Evolutionary conservation across 148 eudicot species (phyloP).

Genomic region (Chenopodium album): DNA sequence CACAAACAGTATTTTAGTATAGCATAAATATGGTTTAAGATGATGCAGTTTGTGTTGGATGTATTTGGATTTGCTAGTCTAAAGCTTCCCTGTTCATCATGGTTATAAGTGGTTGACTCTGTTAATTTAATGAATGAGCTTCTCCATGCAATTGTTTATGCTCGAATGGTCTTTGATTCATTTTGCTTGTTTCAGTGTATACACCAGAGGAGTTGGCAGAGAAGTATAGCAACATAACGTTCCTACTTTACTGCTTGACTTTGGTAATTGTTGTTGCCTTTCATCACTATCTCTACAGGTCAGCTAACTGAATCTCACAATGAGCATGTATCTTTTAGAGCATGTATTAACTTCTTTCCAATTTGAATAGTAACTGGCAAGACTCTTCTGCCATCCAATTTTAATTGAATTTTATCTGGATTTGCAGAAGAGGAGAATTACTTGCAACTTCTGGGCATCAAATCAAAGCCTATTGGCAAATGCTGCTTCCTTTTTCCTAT

Average conservation of each 20-base stretch:
- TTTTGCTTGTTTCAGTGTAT: conserved; percentile 55
- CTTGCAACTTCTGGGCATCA: conserved; percentile 61
- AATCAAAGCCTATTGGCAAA: conserved; percentile 63
- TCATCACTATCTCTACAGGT: conserved; percentile 90
- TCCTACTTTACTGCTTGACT: conserved; percentile 76
- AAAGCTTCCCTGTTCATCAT: background rate
- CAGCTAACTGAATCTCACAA: conserved; percentile 17
- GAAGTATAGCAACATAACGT: conserved; percentile 79
- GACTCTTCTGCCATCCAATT: background rate
- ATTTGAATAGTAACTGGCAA: background rate
- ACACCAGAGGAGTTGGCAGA: conserved; percentile 90
- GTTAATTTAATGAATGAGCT: background rate
- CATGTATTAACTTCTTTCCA: background rate
- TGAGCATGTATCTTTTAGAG: background rate
- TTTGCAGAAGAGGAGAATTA: conserved; percentile 82
- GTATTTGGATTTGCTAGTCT: background rate
- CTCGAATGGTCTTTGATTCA: background rate
- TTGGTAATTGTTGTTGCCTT: conserved; percentile 66
- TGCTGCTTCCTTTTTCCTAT: conserved; percentile 90
- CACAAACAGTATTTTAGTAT: background rate
- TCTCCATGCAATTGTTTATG: background rate
- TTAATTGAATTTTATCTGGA: background rate
- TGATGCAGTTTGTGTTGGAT: conserved; percentile 11
- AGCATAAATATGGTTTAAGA: background rate
- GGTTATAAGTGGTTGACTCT: background rate